Evolutionary conservation across 495 filamentous ascomycete genomes (phyloP), one percentile per base, ranked within the genome.

Genomic region (Lepraria neglecta): DNA sequence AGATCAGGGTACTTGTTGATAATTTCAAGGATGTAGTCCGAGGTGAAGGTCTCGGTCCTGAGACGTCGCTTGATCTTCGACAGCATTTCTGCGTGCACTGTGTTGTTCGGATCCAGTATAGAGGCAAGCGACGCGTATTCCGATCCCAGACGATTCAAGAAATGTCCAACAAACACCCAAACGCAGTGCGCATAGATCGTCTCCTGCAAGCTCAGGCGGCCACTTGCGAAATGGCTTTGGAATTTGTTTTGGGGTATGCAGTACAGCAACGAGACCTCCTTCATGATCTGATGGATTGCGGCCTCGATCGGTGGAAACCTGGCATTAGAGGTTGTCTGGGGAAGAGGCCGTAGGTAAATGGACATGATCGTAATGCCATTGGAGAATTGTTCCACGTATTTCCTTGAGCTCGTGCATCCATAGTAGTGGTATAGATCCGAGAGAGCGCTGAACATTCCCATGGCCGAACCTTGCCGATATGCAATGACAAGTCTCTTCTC

Each of bases 381-480:
- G 67, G 92, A 95, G 78, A 98, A 98, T 74, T 97, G 92, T 76
- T 98, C 92, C 59, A 97, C 88, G 68, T 98, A 98, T 77, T 98
- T 98, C 56, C 94, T 84, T 2, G 94, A 91, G 71, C 90, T 95
- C 2, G 94, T 97, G 54, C 96, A 82, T 28, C 95, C 95, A 70
- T 98, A 97, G 80, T 96, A 97, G 76, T 98, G 94, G 74, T 98
- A 98, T 27, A 98, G 78, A 72, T 97, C 95, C 62, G 90, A 95
- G 59, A 98, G 74, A 27, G 94, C 91, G 65, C 91, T 96, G 78
- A 98, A 98, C 66, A 98, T 76, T 44, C 94, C 95, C 73, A 91
- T 82, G 27, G 94, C 95, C 10, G 92, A 96, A 54, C 92, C 84
- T 64, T 92, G 87, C 51, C 90, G 90, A 77, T 96, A 97, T 42